Evolutionary conservation across 306 rosid species (phyloP), one percentile per base, ranked within the genome.

Genomic region (Parietaria judaica): DNA sequence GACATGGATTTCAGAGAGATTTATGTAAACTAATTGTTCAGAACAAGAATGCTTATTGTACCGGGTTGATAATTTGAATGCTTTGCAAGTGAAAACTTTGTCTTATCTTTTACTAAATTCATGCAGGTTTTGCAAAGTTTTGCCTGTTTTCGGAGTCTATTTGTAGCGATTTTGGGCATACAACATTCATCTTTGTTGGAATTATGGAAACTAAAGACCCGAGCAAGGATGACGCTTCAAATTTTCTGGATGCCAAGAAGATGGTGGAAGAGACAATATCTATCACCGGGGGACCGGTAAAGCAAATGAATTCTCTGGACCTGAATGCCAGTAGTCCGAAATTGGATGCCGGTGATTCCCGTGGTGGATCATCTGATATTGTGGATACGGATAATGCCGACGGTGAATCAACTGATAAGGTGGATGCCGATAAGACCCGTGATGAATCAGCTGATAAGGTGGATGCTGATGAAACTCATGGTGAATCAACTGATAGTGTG

Each of bases 131-230:
- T 56, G 36, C 17, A 17, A 53, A 58, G 12, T 38, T 51, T 64
- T 7, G 3, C 57, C 23, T 16, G 70, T 9, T 54, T 14, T 9
- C 45, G 50, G 14, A 6, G 39, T 41, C 51, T 34, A 13, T 50
- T 50, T 38, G 56, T 5, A 41, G 46, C 74, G 74, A 36, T 35
- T 56, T 74, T 60, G 70, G 17, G 14, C 64, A 49, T 60, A 58
- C 60, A 57, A 58, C 50, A 46, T 60, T 45, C 73, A 12, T 45
- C 31, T 52, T 76, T 70, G 63, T 59, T 64, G 60, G 56, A 14
- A 7, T 72, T 31, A 84, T 83, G 84, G 84, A 76, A 67, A 69
- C 71, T 54, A 54, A 64, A 67, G 76, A 68, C 38, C 69, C 41
- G 14, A 53, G 45, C 61, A 68, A 62, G 66, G 62, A 67, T 56